Conservation (phyloP, 2,329 filamentous ascomycete genomes). For the Stagonosporopsis rhizophila region DNA sequence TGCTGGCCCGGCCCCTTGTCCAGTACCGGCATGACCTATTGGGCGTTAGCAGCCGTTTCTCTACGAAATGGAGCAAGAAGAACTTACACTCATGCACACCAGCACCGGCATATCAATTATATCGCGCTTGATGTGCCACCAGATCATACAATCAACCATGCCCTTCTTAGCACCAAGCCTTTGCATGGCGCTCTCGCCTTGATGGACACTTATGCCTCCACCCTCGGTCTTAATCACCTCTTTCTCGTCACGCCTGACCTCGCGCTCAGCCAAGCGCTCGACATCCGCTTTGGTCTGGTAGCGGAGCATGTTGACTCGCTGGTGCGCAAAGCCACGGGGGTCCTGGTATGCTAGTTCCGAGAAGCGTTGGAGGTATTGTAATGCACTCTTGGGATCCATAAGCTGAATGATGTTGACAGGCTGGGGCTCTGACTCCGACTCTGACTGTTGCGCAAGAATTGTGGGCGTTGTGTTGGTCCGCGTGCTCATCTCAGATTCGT, state of each 20-base stretch:
- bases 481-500: slow-evolving; percentile 49
- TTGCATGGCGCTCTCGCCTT: slow-evolving; percentile 80
- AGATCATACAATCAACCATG: slow-evolving; percentile 93
- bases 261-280: slow-evolving; percentile 37
- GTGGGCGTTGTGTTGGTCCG: slow-evolving; percentile 56
- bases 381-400: slow-evolving; percentile 89
- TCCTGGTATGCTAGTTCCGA: slow-evolving; percentile 91
- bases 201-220: slow-evolving; percentile 32
- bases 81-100: slow-evolving; percentile 95
- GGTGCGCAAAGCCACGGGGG: slow-evolving; percentile 82
- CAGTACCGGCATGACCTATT: slow-evolving; percentile 43
- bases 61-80: neutral
- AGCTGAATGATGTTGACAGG: slow-evolving; percentile 92
- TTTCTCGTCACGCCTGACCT: slow-evolving; percentile 14
- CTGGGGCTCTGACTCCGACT: slow-evolving; percentile 60
- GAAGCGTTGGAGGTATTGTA: slow-evolving; percentile 96
- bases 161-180: slow-evolving; percentile 81
- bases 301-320: slow-evolving; percentile 85
- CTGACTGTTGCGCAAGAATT: slow-evolving; percentile 43
- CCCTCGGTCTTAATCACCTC: slow-evolving; percentile 40
- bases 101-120: slow-evolving; percentile 99
- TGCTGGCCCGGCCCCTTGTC: slow-evolving; percentile 33
- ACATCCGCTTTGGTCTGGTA: slow-evolving; percentile 67
- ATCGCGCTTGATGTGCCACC: slow-evolving; percentile 96
- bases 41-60: neutral